Evolutionary conservation across 78 protist species (phyloP), one percentile per base, ranked within the genome.

Genomic region (slime mould (Dictyostelium discoideum)): DNA sequence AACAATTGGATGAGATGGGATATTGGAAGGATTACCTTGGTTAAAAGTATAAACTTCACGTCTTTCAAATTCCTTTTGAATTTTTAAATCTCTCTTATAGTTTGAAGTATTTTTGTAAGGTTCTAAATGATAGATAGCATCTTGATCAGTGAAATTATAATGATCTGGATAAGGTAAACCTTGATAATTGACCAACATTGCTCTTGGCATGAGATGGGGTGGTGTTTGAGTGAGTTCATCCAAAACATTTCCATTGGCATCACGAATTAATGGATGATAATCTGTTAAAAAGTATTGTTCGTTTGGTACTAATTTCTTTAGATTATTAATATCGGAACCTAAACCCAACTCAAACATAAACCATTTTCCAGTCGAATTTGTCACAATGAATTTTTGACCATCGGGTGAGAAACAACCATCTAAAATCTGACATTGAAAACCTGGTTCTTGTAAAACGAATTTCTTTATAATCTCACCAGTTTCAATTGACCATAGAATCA

Each of bases 321-420:
- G 32, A 60, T 37, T 84, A 22, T 54, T 11, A 42, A 87, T 13
- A 26, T 50, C 39, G 26, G 60, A 46, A 9, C 84, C 39, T 11
- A 82, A n/a, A 5, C 95, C 95, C 54, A 90, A 46, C n/a, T 90
- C 89, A 67, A 90, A 82, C 78, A 90, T 63, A 63, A 81, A 90
- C 95, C 95, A 90, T 72, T 82, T 80, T 18, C 95, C 95, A 46
- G 18, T 18, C 2, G 54, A 24, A 16, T 85, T 90, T 0, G 95
- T 90, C 2, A 90, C 95, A 37, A 85, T 74, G 50, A 92, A 92
- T 16, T 46, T 83, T 14, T 18, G 80, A 48, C 96, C 96, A 67
- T 92, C 96, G 1, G 96, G 96, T n/a, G 88, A 80, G 73, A 92
- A 92, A 2, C 42, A 67, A 54, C 95, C 95, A 72, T 90, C 95